Evolutionary conservation across 2,329 filamentous ascomycete species (phyloP), one percentile per base, ranked within the genome.

Genomic region (Aphanocladium album): DNA sequence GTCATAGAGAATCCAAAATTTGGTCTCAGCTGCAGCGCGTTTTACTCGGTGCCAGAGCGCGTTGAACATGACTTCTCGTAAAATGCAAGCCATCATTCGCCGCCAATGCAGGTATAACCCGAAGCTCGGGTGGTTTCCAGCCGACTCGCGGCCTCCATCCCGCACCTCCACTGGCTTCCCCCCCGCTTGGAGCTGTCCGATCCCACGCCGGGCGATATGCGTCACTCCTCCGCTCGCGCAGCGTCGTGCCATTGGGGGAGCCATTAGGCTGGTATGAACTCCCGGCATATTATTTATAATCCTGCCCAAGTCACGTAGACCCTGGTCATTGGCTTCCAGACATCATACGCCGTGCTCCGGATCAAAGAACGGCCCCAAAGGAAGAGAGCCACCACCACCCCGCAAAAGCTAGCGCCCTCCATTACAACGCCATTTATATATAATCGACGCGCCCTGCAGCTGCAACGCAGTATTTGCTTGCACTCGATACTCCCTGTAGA

Each of bases 351-450:
- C n/a, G n/a, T 35, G 6, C 6, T 23, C n/a, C 43, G 14, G 19
- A 21, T 19, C 27, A 35, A 35, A n/a, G 27, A 25, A 9, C 6
- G 8, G 12, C 41, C 25, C 30, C 33, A 16, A 30, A 56, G 23
- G 19, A 23, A 55, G 27, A n/a, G n/a, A n/a, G n/a, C n/a, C n/a
- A n/a, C 14, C 41, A 5, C 2, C 39, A 37, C 30, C 54, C 54
- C 54, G 54, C 54, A 33, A 23, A 43, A 33, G 19, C 53, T 56
- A 57, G 54, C 54, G 30, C 30, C 54, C 33, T 57, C 43, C 17
- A 39, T 47, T 49, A 39, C 54, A 57, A 49, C 27, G 11, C 25
- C 23, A 50, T 50, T 50, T 33, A 50, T 50, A 50, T 21, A 46
- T 19, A 25, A 7, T 21, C 7, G 19, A 8, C 41, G 33, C 33